Base-by-base conservation (phyloP, 305 asterid genomes). In the Fraxinus latifolia region DNA sequence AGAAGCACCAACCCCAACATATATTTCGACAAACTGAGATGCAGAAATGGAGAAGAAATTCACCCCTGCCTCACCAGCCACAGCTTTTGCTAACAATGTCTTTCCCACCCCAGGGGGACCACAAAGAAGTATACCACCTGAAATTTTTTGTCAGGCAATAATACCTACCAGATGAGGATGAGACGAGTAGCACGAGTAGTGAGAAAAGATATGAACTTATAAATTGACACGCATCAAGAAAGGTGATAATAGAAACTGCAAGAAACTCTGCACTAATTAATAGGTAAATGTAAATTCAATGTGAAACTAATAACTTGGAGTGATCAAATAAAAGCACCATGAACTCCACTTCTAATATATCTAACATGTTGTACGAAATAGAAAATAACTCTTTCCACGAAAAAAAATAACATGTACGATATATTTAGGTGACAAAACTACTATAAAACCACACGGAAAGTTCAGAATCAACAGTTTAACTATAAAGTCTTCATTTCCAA, bases 41-140 rank as follows among this genome's bases (percentile, higher is more conserved):
- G 99, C 99, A 81, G 99, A 96, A 78, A 96, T 96, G 80, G 99
- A 96, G 90, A 96, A 96, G 95, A 96, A 96, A 87, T 93, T 96
- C 82, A 96, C 99, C 47, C 97, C 99, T 80, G 99, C 99, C 91
- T 95, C 98, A 78, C 99, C 98, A 85, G 98, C 99, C 47, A 95
- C 98, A 47, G 99, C 98, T 90, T 95, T 95, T 71, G 99, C 99
- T 82, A 95, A 87, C 80, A 95, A 88, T 55, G 99, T 95, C 92
- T 95, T 95, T 89, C 98, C 99, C 79, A 95, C 99, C 70, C 99
- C 99, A 12, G 99, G 99, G 37, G 99, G 98, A 12, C 99, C 99
- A 91, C 97, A 94, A 80, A 95, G 97, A 84, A 94, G 97, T 90
- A 95, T 95, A 76, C 99, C 99, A 73, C 98, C 99, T 95, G 93